These are phyloP conservation scores for Solanum microdontum DNA, from an alignment of 257 asterid genomes.

Conservation along the genomic window DNA sequence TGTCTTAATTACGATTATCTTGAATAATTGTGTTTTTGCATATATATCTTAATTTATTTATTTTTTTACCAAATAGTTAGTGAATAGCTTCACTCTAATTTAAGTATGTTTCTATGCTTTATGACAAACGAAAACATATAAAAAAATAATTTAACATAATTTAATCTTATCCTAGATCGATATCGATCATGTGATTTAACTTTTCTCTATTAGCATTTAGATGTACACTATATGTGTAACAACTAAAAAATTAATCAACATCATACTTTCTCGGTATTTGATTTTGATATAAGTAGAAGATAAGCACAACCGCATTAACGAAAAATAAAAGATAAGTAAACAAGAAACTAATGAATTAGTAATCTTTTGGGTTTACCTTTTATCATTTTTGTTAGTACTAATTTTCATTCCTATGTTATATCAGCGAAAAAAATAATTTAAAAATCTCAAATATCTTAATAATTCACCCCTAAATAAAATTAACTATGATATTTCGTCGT, in stretches of 20 bases:
- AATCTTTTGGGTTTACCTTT: background rate
- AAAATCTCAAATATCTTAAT: background rate
- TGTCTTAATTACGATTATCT: background rate
- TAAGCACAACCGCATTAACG: background rate
- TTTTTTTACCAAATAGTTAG: background rate
- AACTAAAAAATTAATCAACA: background rate
- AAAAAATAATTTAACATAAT: background rate
- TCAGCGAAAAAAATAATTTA: no score
- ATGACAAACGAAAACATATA: background rate
- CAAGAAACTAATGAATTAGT: background rate
- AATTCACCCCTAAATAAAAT: background rate
- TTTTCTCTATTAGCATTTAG: background rate
- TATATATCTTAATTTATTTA: background rate
- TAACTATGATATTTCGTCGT: rapidly evolving
- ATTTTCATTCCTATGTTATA: background rate
- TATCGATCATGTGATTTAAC: background rate
- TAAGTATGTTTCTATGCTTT: background rate
- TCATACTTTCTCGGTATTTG: background rate
- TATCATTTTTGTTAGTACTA: background rate
- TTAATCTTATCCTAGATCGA: background rate
- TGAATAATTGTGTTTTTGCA: background rate
- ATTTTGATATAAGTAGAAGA: background rate
- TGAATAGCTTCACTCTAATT: background rate
- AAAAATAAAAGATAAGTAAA: background rate
- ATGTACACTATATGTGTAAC: background rate